A percentile compares a stretch with the other conserved stretches of the same genome.
These are phyloP conservation scores for Pythium plurisporium DNA, from an alignment of 352 stramenopile genomes.

Conservation along the genomic window DNA sequence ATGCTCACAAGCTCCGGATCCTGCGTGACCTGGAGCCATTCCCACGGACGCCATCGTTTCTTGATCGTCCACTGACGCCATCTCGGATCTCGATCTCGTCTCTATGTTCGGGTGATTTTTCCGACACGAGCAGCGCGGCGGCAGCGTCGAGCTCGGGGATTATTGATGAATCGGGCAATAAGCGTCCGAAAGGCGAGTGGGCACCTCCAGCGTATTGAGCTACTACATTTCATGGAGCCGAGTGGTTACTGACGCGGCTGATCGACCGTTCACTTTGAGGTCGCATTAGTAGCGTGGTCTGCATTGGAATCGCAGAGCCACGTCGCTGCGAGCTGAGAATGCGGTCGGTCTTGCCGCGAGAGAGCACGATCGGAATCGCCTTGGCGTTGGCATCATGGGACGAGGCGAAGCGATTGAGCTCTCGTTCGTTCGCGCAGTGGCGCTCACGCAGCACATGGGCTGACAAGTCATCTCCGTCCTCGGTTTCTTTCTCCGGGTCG, in stretches of 20 bases:
- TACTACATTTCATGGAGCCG: background rate
- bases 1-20: constrained; percentile 14
- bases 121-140: background rate
- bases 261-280: constrained; percentile 19
- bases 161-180: background rate
- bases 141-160: background rate
- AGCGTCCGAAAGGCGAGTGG: constrained; percentile 6
- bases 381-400: constrained; percentile 59
- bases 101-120: constrained; percentile 1
- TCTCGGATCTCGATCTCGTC: constrained; percentile 18
- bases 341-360: constrained; percentile 20
- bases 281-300: background rate
- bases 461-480: constrained; percentile 39
- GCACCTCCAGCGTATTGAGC: constrained; percentile 7
- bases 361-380: constrained; percentile 56
- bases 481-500: background rate
- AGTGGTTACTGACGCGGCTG: constrained; percentile 19
- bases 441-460: constrained; percentile 51
- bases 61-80: constrained; percentile 1
- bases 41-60: constrained; percentile 2
- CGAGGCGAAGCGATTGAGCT: constrained; percentile 57
- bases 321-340: background rate
- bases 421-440: constrained; percentile 34
- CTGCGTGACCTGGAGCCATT: constrained; percentile 2
- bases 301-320: constrained; percentile 2